A percentile compares a stretch with the other conserved stretches of the same genome.
Evolutionary conservation across 352 stramenopile species (phyloP).

Genomic region (Phytophthora megakarya): DNA sequence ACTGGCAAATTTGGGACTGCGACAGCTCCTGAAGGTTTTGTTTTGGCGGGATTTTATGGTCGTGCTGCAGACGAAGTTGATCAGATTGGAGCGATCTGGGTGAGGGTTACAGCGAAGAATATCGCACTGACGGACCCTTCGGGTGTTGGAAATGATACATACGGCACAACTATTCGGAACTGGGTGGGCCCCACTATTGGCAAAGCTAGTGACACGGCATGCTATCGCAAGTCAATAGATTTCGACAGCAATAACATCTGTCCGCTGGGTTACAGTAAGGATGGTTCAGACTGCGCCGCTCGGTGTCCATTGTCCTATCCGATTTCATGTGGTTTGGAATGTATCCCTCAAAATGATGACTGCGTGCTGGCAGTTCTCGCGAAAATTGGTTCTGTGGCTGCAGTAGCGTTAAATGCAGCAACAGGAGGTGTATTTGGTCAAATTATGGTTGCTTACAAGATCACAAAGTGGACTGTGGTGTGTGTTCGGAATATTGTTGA

Average conservation of each 20-base stretch:
- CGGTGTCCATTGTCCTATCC: slow-evolving; percentile 60
- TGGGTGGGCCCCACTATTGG: neutral
- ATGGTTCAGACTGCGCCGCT: slow-evolving; percentile 7
- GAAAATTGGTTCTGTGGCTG: slow-evolving; percentile 55
- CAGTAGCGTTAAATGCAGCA: slow-evolving; percentile 52
- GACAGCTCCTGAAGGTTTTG: too few relatives aligned
- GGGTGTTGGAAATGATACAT: too few relatives aligned
- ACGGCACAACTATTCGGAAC: too few relatives aligned
- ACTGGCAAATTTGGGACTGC: too few relatives aligned
- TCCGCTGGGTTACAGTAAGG: neutral
- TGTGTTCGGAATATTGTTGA: slow-evolving; percentile 15
- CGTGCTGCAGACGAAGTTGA: too few relatives aligned
- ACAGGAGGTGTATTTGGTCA: slow-evolving; percentile 59
- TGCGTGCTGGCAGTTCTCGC: slow-evolving; percentile 50
- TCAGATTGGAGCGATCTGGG: too few relatives aligned
- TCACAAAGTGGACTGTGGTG: slow-evolving; percentile 11
- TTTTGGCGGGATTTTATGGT: too few relatives aligned
- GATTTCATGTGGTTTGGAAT: slow-evolving; percentile 60
- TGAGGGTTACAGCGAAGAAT: too few relatives aligned
- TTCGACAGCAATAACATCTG: neutral
- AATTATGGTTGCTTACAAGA: slow-evolving; percentile 12
- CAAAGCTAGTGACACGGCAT: neutral
- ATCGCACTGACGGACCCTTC: too few relatives aligned
- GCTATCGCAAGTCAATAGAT: neutral
- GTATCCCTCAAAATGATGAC: slow-evolving; percentile 64